Conservation (phyloP, 2,329 filamentous ascomycete genomes). For the Alternaria ventricosa region DNA sequence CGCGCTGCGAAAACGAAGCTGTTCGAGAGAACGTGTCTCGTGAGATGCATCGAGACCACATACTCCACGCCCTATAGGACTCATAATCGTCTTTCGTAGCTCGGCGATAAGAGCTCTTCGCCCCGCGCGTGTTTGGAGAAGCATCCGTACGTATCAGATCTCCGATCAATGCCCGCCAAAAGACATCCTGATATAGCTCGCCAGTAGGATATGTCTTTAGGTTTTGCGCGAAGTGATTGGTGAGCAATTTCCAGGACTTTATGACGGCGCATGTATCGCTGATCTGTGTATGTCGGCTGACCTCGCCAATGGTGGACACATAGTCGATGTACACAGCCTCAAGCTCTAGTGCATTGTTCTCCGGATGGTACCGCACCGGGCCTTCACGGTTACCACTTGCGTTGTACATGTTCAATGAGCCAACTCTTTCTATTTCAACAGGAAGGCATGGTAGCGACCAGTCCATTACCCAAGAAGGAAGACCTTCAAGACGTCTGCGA, state of each 20-base stretch:
- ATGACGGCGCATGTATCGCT: constrained; percentile 23
- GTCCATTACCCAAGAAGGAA: constrained; percentile 30
- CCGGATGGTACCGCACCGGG: neutral
- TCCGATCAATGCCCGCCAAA: constrained; percentile 24
- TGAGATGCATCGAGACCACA: constrained; percentile 31
- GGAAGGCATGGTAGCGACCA: constrained; percentile 27
- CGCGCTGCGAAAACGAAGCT: constrained; percentile 20
- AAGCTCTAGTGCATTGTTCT: constrained; percentile 12
- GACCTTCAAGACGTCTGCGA: constrained; percentile 17
- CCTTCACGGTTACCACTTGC: constrained; percentile 10
- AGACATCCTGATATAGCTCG: constrained; percentile 19
- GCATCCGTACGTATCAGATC: constrained; percentile 13
- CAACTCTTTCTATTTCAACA: constrained; percentile 21
- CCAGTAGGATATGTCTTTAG: constrained; percentile 14
- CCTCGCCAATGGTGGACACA: constrained; percentile 13
- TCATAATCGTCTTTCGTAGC: constrained; percentile 15
- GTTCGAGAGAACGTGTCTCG: constrained; percentile 22
- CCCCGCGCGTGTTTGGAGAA: neutral
- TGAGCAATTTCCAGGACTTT: constrained; percentile 19
- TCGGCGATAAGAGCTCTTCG: constrained; percentile 10
- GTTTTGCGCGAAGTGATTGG: neutral
- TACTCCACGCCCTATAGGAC: constrained; percentile 22
- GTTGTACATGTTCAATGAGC: constrained; percentile 20
- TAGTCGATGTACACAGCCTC: constrained; percentile 16
- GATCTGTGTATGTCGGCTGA: constrained; percentile 28